These are phyloP conservation scores for Erucastrum elatum DNA, from an alignment of 345 rosid species.

Conservation along the genomic window DNA sequence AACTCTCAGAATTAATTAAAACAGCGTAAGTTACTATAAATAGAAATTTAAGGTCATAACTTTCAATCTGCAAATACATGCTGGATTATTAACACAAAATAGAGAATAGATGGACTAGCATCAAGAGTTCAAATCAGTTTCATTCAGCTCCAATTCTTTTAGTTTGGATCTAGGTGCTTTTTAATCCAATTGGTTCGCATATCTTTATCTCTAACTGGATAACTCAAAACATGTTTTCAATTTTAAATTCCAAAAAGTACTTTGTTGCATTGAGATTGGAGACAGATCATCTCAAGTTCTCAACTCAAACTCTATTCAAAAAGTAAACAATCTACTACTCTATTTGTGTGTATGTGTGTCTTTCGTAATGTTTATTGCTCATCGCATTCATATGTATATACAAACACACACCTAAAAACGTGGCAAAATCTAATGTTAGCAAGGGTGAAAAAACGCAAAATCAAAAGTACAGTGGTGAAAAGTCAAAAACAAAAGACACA, in stretches of 20 bases:
- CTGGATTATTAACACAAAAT: not conserved
- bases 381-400: slow-evolving; percentile 25
- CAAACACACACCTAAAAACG: slow-evolving; percentile 20
- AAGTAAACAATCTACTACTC: not conserved
- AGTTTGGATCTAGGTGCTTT: not conserved
- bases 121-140: not conserved
- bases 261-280: not conserved
- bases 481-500: not conserved
- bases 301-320: not conserved
- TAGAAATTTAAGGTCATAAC: slow-evolving; percentile 26
- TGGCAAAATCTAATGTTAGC: slow-evolving; percentile 36
- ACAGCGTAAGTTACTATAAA: slow-evolving; percentile 22
- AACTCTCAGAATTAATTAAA: slow-evolving; percentile 7
- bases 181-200: not conserved
- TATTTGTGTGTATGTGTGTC: not conserved
- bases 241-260: not conserved
- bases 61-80: not conserved
- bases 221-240: not conserved
- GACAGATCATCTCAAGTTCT: too few relatives aligned
- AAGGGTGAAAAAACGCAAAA: not conserved
- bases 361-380: slow-evolving; percentile 28
- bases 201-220: not conserved
- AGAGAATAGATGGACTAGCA: not conserved
- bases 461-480: slow-evolving; percentile 30
- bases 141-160: not conserved